Evolutionary conservation across 345 rosid species (phyloP), one percentile per base, ranked within the genome.

Genomic region (Triadica sebifera): DNA sequence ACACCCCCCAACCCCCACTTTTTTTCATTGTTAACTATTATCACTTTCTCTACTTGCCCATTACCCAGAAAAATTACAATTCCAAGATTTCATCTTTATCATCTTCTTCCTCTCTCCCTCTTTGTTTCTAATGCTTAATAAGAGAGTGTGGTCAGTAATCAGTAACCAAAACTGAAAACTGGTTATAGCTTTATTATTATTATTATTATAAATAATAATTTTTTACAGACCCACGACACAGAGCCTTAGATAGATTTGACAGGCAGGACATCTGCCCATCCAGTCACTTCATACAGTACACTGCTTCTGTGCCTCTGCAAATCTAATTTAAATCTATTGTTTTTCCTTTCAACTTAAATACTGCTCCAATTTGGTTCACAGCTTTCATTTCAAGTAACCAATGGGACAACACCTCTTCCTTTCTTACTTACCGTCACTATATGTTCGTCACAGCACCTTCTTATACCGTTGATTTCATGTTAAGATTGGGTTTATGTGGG

Each of bases 231-330:
- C 71, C 81, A 73, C 63, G n/a, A n/a, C 69, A 58, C 67, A 61
- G 82, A 39, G 56, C 71, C 45, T 17, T 61, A 53, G 85, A 83
- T 81, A 81, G 86, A 85, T 81, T 77, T 81, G 86, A 81, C 73
- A 67, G 73, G 80, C 73, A 67, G 77, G 79, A 73, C 80, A 49
- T 71, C 84, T 78, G 81, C 68, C 70, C 81, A 62, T 81, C 75
- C 87, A 80, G 89, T 86, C 89, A 80, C 80, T 80, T 82, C 87
- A 80, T 72, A 75, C 87, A 77, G 84, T 74, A 80, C 85, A 46
- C 53, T 73, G 73, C 69, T 17, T 65, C 85, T 81, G 78, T 77
- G 81, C 73, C 71, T 63, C 85, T 75, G 83, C 82, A 2, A 52
- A 79, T 80, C 82, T 73, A 72, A 83, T 75, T 77, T 79, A 76